A percentile compares a stretch with the other conserved stretches of the same genome.
phyloP scores from a whole-genome alignment of 352 stramenopile genomes.

The Phytopythium oedochilum region DNA sequence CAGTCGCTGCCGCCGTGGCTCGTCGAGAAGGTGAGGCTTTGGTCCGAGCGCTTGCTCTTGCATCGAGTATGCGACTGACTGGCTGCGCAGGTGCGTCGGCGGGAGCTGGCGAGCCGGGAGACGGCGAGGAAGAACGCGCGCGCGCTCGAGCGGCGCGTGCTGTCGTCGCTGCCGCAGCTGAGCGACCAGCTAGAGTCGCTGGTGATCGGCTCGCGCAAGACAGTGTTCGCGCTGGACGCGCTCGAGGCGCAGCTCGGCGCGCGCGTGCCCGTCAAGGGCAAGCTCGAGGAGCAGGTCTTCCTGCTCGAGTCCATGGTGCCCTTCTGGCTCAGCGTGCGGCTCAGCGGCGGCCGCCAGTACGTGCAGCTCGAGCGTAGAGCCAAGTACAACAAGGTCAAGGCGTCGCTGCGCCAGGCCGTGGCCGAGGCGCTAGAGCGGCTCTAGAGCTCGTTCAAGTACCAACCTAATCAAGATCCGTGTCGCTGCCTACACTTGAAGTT shows the following conservation, averaged over 20 bases:
- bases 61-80: no score
- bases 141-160: constrained; percentile 32
- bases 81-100: constrained; percentile 43
- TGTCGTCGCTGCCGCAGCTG: constrained; percentile 64
- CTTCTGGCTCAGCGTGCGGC: constrained; percentile 70
- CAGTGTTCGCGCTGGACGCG: constrained; percentile 44
- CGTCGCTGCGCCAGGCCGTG: constrained; percentile 44
- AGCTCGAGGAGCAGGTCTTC: constrained; percentile 65
- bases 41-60: no score
- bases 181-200: constrained; percentile 74
- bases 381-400: constrained; percentile 74
- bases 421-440: constrained; percentile 8
- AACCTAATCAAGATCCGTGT: no score
- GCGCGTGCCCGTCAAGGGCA: constrained; percentile 42
- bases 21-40: constrained; percentile 71
- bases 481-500: neutral
- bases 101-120: constrained; percentile 41
- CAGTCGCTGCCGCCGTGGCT: constrained; percentile 73
- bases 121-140: constrained; percentile 37
- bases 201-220: constrained; percentile 58
- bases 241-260: constrained; percentile 37
- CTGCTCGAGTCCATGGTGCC: constrained; percentile 63
- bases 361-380: constrained; percentile 43
- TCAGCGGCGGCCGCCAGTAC: constrained; percentile 59
- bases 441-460: no score